Evolutionary conservation across 1,284 basidiomycete genomes (phyloP).

Genomic region (Omphalotus olearius): DNA sequence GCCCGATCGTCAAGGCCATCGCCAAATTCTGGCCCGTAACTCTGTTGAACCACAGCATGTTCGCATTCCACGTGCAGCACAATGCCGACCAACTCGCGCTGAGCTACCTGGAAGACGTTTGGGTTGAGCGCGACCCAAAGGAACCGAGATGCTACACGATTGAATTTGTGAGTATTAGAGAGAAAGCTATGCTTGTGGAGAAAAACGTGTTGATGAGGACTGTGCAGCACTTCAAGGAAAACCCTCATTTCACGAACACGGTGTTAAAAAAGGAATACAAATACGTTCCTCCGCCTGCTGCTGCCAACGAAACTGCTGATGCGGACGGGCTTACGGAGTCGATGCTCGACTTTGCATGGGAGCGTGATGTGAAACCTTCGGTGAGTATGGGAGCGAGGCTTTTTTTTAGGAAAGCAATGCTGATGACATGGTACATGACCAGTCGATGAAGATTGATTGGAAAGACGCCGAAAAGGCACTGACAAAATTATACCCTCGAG

Average conservation of each 20-base stretch:
- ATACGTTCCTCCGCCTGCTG: conserved; percentile 52
- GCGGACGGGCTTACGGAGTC: conserved; percentile 68
- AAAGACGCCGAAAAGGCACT: conserved; percentile 75
- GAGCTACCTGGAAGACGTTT: conserved; percentile 76
- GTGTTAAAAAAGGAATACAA: conserved; percentile 79
- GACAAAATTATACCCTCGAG: conserved; percentile 73
- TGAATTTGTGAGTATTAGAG: conserved; percentile 63
- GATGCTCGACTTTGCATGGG: conserved; percentile 77
- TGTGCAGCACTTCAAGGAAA: conserved; percentile 72
- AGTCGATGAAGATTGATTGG: conserved; percentile 75
- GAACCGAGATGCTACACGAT: conserved; percentile 73
- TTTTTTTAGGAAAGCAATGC: neutral
- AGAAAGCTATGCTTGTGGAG: neutral
- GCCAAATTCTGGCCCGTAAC: conserved; percentile 77
- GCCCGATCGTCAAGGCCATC: conserved; percentile 59
- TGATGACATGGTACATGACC: conserved; percentile 3
- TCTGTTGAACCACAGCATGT: conserved; percentile 61
- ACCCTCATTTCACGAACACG: conserved; percentile 72
- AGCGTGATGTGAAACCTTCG: conserved; percentile 60
- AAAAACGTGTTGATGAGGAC: neutral
- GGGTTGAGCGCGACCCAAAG: conserved; percentile 60
- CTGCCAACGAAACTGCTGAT: conserved; percentile 55
- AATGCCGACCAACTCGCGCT: conserved; percentile 68
- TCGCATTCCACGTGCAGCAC: conserved; percentile 63
- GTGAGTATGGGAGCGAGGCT: conserved; percentile 36